These are phyloP conservation scores for Candida loeiensis DNA, from an alignment of 805 yeast genomes.

Conservation along the genomic window DNA sequence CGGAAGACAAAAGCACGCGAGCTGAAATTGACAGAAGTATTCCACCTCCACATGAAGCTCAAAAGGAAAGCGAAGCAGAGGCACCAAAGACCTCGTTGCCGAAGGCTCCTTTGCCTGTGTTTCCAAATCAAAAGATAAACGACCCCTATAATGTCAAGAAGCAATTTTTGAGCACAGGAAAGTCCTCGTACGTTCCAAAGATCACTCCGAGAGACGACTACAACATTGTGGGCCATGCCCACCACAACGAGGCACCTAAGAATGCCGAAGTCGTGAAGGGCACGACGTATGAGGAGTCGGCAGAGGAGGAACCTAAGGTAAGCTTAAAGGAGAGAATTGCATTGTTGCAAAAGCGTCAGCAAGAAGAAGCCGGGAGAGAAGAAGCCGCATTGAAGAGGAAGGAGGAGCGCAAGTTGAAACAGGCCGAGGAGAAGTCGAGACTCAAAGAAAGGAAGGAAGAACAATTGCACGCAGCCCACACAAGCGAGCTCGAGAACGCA, in stretches of 20 bases:
- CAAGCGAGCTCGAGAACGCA: neutral
- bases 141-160: constrained; percentile 52
- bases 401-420: constrained; percentile 47
- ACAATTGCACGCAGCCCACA: constrained; percentile 3
- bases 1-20: too few species aligned
- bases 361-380: constrained; percentile 72
- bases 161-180: constrained; percentile 52
- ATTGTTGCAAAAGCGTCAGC: constrained; percentile 74
- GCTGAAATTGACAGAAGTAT: neutral
- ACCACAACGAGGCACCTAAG: constrained; percentile 21
- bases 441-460: constrained; percentile 19
- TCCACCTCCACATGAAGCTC: neutral
- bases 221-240: constrained; percentile 27
- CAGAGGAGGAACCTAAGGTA: constrained; percentile 60
- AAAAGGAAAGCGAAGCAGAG: neutral
- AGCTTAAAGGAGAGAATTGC: constrained; percentile 86
- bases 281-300: constrained; percentile 18
- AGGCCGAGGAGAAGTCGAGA: constrained; percentile 27
- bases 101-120: constrained; percentile 20
- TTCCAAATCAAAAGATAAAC: constrained; percentile 31
- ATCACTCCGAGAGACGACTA: constrained; percentile 39
- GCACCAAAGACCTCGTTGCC: neutral
- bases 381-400: constrained; percentile 54
- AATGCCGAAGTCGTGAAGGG: constrained; percentile 24
- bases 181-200: constrained; percentile 58